phyloP scores from a whole-genome alignment of 768 basidiomycete genomes.

The Pleurotus citrinopileatus region DNA sequence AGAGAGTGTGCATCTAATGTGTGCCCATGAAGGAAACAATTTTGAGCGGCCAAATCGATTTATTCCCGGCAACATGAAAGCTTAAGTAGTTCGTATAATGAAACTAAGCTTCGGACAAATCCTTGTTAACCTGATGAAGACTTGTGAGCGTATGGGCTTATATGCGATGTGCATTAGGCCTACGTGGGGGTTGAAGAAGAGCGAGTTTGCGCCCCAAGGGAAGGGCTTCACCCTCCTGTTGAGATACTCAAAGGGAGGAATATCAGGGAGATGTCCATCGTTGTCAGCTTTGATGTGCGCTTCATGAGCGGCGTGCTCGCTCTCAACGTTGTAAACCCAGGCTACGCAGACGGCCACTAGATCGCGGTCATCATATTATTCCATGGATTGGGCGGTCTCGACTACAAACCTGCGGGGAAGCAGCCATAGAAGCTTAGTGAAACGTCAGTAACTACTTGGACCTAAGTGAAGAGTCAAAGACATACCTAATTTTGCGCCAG shows the following conservation, averaged over 20 bases:
- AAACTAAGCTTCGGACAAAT: conserved; percentile 38
- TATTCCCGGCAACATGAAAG: background rate
- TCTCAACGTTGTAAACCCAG: conserved; percentile 56
- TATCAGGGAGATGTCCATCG: conserved; percentile 66
- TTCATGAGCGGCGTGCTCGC: conserved; percentile 67
- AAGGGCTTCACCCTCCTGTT: conserved; percentile 76
- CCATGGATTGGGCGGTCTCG: conserved; percentile 13
- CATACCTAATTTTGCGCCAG: conserved; percentile 85
- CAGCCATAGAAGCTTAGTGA: conserved; percentile 81
- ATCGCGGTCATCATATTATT: background rate
- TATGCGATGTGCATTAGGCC: conserved; percentile 19
- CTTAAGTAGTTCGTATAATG: conserved; percentile 1
- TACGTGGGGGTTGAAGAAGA: conserved; percentile 80
- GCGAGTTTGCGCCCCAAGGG: conserved; percentile 82
- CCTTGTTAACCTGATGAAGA: conserved; percentile 56
- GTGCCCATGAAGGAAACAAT: too few relatives aligned
- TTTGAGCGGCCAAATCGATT: too few relatives aligned
- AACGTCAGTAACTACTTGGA: conserved; percentile 20
- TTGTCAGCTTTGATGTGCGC: conserved; percentile 72
- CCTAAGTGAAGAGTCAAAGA: conserved; percentile 10
- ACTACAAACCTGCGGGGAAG: conserved; percentile 65
- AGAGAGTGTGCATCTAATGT: too few relatives aligned
- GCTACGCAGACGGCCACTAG: conserved; percentile 47
- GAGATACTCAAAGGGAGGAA: conserved; percentile 73
- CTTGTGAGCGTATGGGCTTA: conserved; percentile 4